Base-by-base conservation (phyloP, 2,329 filamentous ascomycete genomes). In the Monosporascus sp. region DNA sequence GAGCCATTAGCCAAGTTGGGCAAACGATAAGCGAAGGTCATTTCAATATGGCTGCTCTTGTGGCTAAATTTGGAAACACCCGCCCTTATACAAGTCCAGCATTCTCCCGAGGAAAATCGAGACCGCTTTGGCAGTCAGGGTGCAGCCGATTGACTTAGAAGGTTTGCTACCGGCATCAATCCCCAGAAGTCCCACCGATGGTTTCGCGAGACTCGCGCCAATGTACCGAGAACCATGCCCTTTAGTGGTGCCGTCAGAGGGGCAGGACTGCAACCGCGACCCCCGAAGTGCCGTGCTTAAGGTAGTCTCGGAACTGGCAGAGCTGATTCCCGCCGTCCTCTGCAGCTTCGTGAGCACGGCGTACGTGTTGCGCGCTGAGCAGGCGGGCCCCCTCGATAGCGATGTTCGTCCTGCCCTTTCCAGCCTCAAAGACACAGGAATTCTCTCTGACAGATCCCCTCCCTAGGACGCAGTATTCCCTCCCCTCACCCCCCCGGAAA, bases 271-370 rank as follows among this genome's bases (percentile, higher is more conserved):
- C 48, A 45, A 48, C 56, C 41, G 9, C 50, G 14, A 42, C 46
- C 31, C 18, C 41, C 27, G 49, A 24, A 48, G 50, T 47, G 45
- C 36, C 46, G 6, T 41, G 36, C 11, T 51, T 18, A 50, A 50
- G 46, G 44, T 50, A 51, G 31, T 51, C 47, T 55, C 49, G 25
- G 58, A 57, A 52, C 41, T 63, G n/a, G 52, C 49, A 39, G 62
- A 64, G 53, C 50, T 64, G 31, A 42, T 59, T 46, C 60, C 60
- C 17, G 56, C 60, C 15, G 27, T 58, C 44, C 51, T 51, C 24
- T 62, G 62, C 50, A 60, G 57, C 53, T 55, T 62, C 44, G 39
- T 62, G 36, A 59, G 57, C 27, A 63, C 59, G 5, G 60, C 52
- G 31, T 63, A 62, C 38, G 56, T 60, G 39, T 8, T 54, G 22